phyloP scores from a whole-genome alignment of 139 green algal genomes.

The Haematococcus lacustris region DNA sequence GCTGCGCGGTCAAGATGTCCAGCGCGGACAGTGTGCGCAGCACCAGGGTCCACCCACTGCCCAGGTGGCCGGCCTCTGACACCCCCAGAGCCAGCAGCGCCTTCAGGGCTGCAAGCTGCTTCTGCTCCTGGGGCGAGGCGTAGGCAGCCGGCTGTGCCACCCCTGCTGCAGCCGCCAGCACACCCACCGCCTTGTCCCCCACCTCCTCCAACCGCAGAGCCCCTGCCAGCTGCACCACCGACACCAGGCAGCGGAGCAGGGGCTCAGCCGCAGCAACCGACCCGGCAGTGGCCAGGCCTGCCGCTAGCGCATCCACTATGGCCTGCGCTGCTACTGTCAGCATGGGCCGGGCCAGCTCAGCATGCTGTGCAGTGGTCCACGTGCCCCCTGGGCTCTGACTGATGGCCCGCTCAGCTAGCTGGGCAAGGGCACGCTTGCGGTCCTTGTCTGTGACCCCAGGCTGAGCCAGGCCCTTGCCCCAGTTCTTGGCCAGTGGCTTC shows the following conservation, averaged over 20 bases:
- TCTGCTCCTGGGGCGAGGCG: conserved; percentile 19
- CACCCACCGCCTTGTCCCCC: conserved; percentile 34
- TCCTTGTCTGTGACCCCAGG: too few species aligned
- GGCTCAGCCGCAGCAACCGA: conserved; percentile 23
- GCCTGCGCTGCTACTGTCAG: conserved; percentile 49
- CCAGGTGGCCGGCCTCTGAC: conserved; percentile 58
- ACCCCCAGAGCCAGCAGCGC: neutral
- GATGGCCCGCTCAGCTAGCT: conserved; percentile 44
- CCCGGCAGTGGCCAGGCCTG: conserved; percentile 28
- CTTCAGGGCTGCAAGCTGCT: conserved; percentile 63
- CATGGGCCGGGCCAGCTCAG: conserved; percentile 75
- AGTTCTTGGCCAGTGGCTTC: conserved; percentile 11
- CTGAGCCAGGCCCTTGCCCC: conserved; percentile 7
- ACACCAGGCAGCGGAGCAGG: conserved; percentile 38
- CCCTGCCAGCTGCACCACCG: conserved; percentile 46
- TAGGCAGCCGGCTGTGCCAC: conserved; percentile 26
- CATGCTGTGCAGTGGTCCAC: conserved; percentile 69
- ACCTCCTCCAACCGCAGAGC: conserved; percentile 58
- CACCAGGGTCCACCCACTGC: conserved; percentile 64
- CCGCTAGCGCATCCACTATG: conserved; percentile 42
- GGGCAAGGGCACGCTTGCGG: conserved; percentile 35
- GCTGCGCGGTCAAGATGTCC: conserved; percentile 43
- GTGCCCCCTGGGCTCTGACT: conserved; percentile 34
- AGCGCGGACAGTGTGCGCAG: conserved; percentile 66
- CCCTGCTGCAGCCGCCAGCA: conserved; percentile 28